phyloP scores from a whole-genome alignment of 352 stramenopile species.

The Pythium vanterpoolii region DNA sequence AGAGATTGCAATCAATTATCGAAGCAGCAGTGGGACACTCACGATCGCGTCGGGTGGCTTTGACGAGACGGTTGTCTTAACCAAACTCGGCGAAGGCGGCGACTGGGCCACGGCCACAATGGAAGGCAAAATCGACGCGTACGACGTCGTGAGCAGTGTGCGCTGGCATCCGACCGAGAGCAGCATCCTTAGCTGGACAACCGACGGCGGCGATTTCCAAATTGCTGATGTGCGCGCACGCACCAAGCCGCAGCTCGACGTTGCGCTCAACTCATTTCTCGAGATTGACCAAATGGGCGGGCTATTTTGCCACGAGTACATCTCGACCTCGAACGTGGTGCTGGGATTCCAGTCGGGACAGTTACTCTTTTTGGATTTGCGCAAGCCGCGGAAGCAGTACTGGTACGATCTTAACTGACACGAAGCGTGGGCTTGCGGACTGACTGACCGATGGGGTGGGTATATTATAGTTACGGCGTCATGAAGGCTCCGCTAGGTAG shows the following conservation, averaged over 20 bases:
- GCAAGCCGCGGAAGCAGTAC: conserved; percentile 42
- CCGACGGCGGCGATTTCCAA: conserved; percentile 75
- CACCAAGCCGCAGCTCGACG: conserved; percentile 26
- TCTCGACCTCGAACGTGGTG: conserved; percentile 44
- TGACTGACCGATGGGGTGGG: not conserved
- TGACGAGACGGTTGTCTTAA: conserved; percentile 76
- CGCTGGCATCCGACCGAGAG: conserved; percentile 50
- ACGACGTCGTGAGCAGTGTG: conserved; percentile 80
- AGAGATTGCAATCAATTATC: conserved; percentile 49
- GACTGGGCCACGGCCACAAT: conserved; percentile 35
- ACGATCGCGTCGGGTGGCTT: conserved; percentile 43
- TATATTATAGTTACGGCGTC: conserved; percentile 37
- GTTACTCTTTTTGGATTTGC: conserved; percentile 58
- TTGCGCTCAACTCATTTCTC: conserved; percentile 15
- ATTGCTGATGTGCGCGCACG: conserved; percentile 45
- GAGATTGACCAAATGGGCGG: conserved; percentile 35
- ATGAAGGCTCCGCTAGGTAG: conserved; percentile 43
- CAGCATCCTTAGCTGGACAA: conserved; percentile 71
- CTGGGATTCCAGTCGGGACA: conserved; percentile 68
- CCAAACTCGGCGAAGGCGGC: conserved; percentile 40
- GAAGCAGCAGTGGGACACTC: conserved; percentile 8
- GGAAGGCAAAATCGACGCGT: conserved; percentile 58
- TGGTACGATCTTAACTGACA: conserved; percentile 50
- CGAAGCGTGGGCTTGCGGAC: not conserved
- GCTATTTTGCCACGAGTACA: conserved; percentile 73